A percentile compares a stretch with the other conserved stretches of the same genome.
phyloP scores from a whole-genome alignment of 1,284 basidiomycete species.

The Megacollybia platyphylla region DNA sequence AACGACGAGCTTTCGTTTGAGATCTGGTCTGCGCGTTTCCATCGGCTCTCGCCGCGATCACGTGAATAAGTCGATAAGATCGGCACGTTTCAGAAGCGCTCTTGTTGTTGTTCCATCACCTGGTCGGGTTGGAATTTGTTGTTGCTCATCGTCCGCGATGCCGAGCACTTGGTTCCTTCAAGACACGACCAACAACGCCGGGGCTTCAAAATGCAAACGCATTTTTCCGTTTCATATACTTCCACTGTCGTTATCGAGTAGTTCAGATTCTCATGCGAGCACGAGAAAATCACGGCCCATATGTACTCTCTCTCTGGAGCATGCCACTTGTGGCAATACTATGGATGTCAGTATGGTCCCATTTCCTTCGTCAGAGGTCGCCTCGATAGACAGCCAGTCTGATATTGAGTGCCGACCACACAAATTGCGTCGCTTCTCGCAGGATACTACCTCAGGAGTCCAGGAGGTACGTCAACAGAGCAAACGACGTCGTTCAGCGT shows the following conservation, averaged over 20 bases:
- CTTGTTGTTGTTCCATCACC: too few relatives aligned
- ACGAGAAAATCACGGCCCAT: neutral
- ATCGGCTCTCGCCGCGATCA: too few relatives aligned
- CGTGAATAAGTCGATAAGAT: too few relatives aligned
- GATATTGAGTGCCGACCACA: neutral
- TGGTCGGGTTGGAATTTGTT: too few relatives aligned
- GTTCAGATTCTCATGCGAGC: neutral
- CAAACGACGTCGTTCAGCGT: neutral
- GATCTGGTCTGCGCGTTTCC: conserved; percentile 26
- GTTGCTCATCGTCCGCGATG: too few relatives aligned
- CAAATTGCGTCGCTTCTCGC: neutral
- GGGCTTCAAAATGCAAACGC: neutral
- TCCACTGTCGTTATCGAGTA: neutral
- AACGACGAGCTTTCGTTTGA: conserved; percentile 70
- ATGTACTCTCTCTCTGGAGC: neutral
- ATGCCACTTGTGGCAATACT: neutral
- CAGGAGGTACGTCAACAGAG: neutral
- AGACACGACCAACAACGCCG: too few relatives aligned
- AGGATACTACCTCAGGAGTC: neutral
- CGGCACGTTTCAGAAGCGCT: too few relatives aligned
- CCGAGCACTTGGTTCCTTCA: too few relatives aligned
- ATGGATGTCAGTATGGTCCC: neutral
- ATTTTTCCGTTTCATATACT: neutral
- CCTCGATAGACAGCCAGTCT: neutral
- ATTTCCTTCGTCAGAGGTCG: neutral